Evolutionary conservation across 2,329 filamentous ascomycete genomes (phyloP), one percentile per base, ranked within the genome.

Genomic region (Paecilomyces niveus): DNA sequence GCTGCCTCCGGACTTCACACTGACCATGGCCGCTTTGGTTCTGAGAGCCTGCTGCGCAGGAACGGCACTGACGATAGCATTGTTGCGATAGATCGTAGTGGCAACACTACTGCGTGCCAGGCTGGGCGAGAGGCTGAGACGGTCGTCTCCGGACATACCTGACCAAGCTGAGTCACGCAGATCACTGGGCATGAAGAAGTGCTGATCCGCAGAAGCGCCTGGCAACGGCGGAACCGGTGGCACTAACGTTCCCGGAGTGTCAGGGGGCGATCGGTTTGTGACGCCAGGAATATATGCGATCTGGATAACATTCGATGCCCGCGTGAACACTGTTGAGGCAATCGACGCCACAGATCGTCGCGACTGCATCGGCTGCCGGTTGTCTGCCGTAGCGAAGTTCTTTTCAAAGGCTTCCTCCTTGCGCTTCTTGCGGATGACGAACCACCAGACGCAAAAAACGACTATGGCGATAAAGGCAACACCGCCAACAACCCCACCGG

Each of bases 201-300:
- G 90, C 69, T 94, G 89, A 61, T 95, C 90, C 60, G 89, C 76
- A 60, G 78, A 78, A 51, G 79, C 78, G 55, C 80, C 86, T 53
- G 94, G 93, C 61, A 97, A 91, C 15, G 93, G 92, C 50, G 94
- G 94, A 3, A 99, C 92, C 0, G 93, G 93, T n/a, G 92, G 92
- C 3, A 95, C 89, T 55, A 93, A 83, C 21, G 91, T 79, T 45
- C 85, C 86, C 2, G 90, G 90, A 0, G 91, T 93, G n/a, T 89
- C 87, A 4, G 90, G 89, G 7, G 88, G 87, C 11, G 92, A 92
- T 65, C 93, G 85, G 77, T 97, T 97, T 61, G 91, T 97, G 68
- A 97, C 92, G 60, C 94, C 94, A 13, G 94, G 94, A 64, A 99
- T 97, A 74, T 97, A 99, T 58, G 94, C 94, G 75, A 99, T 99